Base-by-base conservation (phyloP, 352 stramenopile genomes). In the Phytophthora melonis region DNA sequence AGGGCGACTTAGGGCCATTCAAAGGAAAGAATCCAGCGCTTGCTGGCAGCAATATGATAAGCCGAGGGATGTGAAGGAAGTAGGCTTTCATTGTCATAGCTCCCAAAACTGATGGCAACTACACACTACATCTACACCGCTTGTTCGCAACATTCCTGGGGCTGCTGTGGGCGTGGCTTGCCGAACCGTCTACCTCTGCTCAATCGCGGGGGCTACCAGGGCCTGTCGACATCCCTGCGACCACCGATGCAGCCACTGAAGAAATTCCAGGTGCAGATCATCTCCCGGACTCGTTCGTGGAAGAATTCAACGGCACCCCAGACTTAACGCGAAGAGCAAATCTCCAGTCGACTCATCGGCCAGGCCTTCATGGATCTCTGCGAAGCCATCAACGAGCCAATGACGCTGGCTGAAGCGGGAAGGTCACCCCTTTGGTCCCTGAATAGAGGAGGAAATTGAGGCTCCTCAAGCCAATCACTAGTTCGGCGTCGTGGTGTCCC, bases 401-500 rank as follows among this genome's bases (percentile, higher is more conserved):
- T 62, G 34, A 62, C 56, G n/a, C n/a, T 62, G 30, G 18, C 49
- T 23, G 36, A 62, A 49, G 32, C 21, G 11, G 49, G n/a, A 16
- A 47, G 16, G 3, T 60, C 54, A 16, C 32, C 30, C 5, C 54
- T 47, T 14, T 60, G 30, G 54, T 30, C 30, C 14, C 27, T 21
- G 54, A 23, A 60, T 60, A 19, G 11, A 49, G 32, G 54, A 60
- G 10, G 54, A 60, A 39, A 60, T 60, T 10, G 54, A 60, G 8
- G 54, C 54, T 3, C 54, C 49, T 30, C 27, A 30, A 30, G 54
- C 54, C 14, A 60, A 60, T 60, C 32, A 21, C 7, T 49, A 30
- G 27, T 60, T 49, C 9, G 21, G 6, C 3, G 27, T 60, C 6
- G 54, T 47, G 11, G 21, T 8, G 9, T 1, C 30, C 27, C 54